Base-by-base conservation (phyloP, 1,284 basidiomycete species). In the Leccinum subrobustum region DNA sequence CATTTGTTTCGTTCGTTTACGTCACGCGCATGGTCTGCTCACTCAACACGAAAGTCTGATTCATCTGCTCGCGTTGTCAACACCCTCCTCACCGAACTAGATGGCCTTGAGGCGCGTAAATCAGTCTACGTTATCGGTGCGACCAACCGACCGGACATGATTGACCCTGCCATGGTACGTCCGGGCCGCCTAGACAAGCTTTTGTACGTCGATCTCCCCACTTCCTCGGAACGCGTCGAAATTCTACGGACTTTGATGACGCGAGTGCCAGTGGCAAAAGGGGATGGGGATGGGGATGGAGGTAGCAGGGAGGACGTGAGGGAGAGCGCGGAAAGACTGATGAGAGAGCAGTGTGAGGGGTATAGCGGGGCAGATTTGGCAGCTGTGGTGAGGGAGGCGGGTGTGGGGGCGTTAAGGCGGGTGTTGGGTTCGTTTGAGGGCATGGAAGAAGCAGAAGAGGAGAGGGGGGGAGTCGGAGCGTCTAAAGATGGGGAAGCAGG, bases 101-200 rank as follows among this genome's bases (percentile, higher is more conserved):
- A 98, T 70, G 96, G 96, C 0, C 87, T 98, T 35, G 94, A 97
- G 66, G 81, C 89, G 0, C 86, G 96, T 62, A 95, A 93, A 72
- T 85, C 87, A 55, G 96, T 98, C 57, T 98, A 96, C 71, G 95
- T 98, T 27, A 95, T 98, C 65, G 96, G 91, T 0, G 96, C 96
- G 1, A 99, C 96, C 4, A 98, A 99, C 76, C 83, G 96, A n/a
- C 96, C 96, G 0, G 96, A 98, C 78, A 98, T 98, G 88, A 95
- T 98, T 65, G 96, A 98, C 72, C 96, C 96, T 1, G 96, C 96
- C 4, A 98, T 98, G 96, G 94, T 95, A 59, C 90, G 96, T 16
- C 96, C 96, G 0, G 96, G 96, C 25, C 25, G 25, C 25, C 25
- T 25, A 25, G 25, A 25, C 25, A 25, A 25, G 25, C 23, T 23